A percentile compares a stretch with the other conserved stretches of the same genome.
Conservation (phyloP, 345 rosid species). For the Citrus maxima region DNA sequence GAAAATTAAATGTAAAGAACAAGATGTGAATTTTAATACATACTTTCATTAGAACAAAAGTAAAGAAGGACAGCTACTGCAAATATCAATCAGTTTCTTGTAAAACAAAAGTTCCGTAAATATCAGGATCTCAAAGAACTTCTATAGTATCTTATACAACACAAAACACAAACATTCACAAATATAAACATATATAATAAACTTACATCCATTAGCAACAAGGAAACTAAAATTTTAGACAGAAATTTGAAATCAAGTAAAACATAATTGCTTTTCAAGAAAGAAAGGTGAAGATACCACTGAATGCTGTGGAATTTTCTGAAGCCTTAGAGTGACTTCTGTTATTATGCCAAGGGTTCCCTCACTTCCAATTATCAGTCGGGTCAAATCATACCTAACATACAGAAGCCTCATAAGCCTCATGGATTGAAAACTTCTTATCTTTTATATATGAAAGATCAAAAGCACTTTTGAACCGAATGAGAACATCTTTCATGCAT, state of each 20-base stretch:
- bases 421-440: background rate
- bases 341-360: slow-evolving; percentile 89
- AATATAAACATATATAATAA: background rate
- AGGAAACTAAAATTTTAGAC: background rate
- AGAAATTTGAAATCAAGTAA: background rate
- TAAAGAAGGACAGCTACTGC: background rate
- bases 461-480: background rate
- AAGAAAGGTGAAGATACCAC: slow-evolving; percentile 50
- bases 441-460: background rate
- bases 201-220: background rate
- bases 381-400: slow-evolving; percentile 83
- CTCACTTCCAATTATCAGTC: slow-evolving; percentile 90
- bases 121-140: background rate
- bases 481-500: background rate
- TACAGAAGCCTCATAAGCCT: slow-evolving; percentile 8
- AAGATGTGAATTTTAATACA: background rate
- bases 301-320: slow-evolving; percentile 87
- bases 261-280: slow-evolving; percentile 4
- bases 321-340: slow-evolving; percentile 85
- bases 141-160: background rate
- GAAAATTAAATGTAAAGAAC: background rate
- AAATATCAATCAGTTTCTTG: background rate
- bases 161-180: background rate
- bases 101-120: background rate
- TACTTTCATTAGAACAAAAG: background rate